Evolutionary conservation across 768 basidiomycete genomes (phyloP).

Genomic region (Russula olivacea): DNA sequence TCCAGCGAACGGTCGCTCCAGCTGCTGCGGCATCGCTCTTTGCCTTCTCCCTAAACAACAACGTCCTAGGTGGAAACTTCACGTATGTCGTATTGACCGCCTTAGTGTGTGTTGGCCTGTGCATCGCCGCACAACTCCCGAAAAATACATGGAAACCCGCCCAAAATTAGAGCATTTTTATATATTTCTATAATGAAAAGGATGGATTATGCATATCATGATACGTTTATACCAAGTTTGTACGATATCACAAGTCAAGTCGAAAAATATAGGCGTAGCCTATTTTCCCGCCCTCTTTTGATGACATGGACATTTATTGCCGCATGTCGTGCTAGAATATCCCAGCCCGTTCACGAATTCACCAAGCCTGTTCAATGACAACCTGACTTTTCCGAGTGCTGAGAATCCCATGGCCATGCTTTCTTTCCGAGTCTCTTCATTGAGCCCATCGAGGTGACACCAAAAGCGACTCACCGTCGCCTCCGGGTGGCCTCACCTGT

Average conservation of each 20-base stretch:
- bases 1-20: slow-evolving; percentile 46
- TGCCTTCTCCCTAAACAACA: slow-evolving; percentile 48
- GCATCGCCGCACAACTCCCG: slow-evolving; percentile 15
- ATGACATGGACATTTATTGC: neutral
- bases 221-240: neutral
- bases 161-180: neutral
- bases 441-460: no score
- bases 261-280: slow-evolving; percentile 1
- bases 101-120: slow-evolving; percentile 3
- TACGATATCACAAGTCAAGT: neutral
- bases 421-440: no score
- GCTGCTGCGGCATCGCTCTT: slow-evolving; percentile 57
- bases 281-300: neutral
- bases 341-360: no score
- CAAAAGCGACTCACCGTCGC: no score
- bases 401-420: no score
- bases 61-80: slow-evolving; percentile 44
- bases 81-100: slow-evolving; percentile 7
- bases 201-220: neutral
- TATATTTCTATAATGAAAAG: neutral
- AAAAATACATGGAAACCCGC: slow-evolving; percentile 11
- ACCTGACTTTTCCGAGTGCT: no score
- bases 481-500: no score
- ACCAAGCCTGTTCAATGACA: no score
- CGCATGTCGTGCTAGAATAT: neutral